These are phyloP conservation scores for Cephaloascus albidus DNA, from an alignment of 805 yeast genomes.

Conservation along the genomic window DNA sequence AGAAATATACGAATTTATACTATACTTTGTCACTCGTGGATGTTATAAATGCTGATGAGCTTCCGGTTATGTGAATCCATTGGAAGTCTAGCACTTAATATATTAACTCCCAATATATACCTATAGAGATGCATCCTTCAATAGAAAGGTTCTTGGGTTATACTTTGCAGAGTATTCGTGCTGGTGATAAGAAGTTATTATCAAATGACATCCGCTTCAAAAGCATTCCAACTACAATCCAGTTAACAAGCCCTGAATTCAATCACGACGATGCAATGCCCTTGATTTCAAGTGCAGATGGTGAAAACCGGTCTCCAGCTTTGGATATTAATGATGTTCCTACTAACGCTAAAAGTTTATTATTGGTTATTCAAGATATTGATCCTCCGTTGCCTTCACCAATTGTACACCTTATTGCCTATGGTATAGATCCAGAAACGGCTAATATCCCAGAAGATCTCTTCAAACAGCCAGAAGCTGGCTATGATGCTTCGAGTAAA, in stretches of 20 bases:
- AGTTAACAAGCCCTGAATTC: conserved; percentile 1
- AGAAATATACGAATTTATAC: too few species aligned
- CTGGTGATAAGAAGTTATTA: background rate
- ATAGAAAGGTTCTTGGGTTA: conserved; percentile 2
- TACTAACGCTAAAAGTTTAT: background rate
- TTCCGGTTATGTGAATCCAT: too few species aligned
- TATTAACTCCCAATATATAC: too few species aligned
- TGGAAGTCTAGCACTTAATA: too few species aligned
- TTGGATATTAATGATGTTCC: conserved; percentile 1
- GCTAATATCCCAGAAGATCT: background rate
- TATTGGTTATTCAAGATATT: conserved; percentile 2
- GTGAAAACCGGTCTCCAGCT: conserved; percentile 2
- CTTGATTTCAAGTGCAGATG: background rate
- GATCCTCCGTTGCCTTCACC: conserved; percentile 3
- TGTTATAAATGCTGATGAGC: too few species aligned
- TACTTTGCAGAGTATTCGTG: conserved; percentile 1
- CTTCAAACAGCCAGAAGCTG: too few species aligned
- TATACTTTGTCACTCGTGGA: too few species aligned
- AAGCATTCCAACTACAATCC: conserved; percentile 2
- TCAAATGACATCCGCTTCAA: background rate
- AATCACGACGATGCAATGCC: conserved; percentile 2
- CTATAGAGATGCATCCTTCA: conserved; percentile 3
- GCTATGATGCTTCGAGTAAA: too few species aligned
- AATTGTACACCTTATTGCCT: conserved; percentile 2
- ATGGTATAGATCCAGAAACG: background rate